Base-by-base conservation (phyloP, 176 grass and related monocot genomes). In the Musa schizocarpa region DNA sequence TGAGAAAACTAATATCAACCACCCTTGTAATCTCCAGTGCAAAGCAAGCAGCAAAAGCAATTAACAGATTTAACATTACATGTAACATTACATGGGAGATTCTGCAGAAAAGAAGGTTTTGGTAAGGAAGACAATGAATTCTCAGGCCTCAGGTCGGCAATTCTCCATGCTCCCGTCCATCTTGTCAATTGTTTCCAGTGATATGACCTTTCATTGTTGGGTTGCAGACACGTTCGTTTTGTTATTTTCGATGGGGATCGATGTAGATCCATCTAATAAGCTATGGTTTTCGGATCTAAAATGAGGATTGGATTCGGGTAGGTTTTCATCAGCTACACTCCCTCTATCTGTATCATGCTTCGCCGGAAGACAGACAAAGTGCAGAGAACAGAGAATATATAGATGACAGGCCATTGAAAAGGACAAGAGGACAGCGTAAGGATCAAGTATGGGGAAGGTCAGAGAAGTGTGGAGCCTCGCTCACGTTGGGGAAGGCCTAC, bases 371-470 rank as follows among this genome's bases (percentile, higher is more conserved):
- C 19, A 62, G n/a, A 62, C 19, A 62, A 62, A 9, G 8, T 20
- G 6, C 58, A 62, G 17, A 12, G 63, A 26, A 13, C 26, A 11
- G 63, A 13, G 63, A 11, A 26, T 65, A 24, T 65, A 3, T 43
- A 43, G 34, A 43, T 4, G 12, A 12, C 17, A 17, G 61, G 5
- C 22, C 23, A 65, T 26, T 65, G 63, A 65, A 65, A 65, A 65
- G 63, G 63, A 65, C 63, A 65, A 65, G 9, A 26, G 63, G 63
- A 65, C 63, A 27, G 63, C 63, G 63, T 65, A 65, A 65, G 63
- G 63, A 65, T 65, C 22, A 65, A 65, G 63, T 65, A 26, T 65
- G 22, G 63, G 63, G 11, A 24, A 62, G 58, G 14, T 61, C 57
- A 61, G 13, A 9, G 16, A n/a, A 7, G 0, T 19, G 57, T 61